Base-by-base conservation (phyloP, 768 basidiomycete species). In the Artomyces pyxidatus region DNA sequence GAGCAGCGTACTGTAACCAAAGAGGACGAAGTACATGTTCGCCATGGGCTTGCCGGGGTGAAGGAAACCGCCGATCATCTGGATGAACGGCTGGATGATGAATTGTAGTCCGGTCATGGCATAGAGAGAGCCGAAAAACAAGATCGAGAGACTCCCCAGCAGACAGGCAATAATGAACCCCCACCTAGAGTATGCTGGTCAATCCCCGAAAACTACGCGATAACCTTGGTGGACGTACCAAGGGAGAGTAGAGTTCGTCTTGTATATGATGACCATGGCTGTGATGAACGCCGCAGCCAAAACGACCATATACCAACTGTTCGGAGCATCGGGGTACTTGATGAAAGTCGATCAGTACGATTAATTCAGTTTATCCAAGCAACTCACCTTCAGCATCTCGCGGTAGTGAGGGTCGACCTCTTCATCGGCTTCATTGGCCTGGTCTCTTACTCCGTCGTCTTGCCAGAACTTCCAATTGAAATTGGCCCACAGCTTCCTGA, bases 11-110 rank as follows among this genome's bases (percentile, higher is more conserved):
- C 73, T 74, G 54, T 73, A 75, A 43, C 76, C 66, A 57, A 67
- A 75, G 37, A 78, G 62, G 38, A 73, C 66, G 50, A 76, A 75
- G 47, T 63, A 62, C 60, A 65, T 64, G 60, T 61, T 65, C 12
- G 64, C 63, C 49, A 64, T 59, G 35, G 60, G 63, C 50, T 66
- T 67, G 26, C 67, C 63, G 5, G 61, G 58, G 53, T 59, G 64
- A 2, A 67, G 44, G 53, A 65, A 64, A 4, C 64, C 66, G 10
- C 65, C 65, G 44, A 66, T 60, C 61, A 76, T 75, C 63, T 78
- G 76, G 3, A 75, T 66, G 56, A 79, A 75, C 1, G 73, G 71
- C 49, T 74, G 72, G 39, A 74, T 71, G 55, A 68, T 69, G 48
- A 73, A 71, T 23, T 59, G 52, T 22, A 75, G 59, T 3, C 75